Conservation (phyloP, 371 early-diverging fungal species). For the Mortierella sp. region DNA sequence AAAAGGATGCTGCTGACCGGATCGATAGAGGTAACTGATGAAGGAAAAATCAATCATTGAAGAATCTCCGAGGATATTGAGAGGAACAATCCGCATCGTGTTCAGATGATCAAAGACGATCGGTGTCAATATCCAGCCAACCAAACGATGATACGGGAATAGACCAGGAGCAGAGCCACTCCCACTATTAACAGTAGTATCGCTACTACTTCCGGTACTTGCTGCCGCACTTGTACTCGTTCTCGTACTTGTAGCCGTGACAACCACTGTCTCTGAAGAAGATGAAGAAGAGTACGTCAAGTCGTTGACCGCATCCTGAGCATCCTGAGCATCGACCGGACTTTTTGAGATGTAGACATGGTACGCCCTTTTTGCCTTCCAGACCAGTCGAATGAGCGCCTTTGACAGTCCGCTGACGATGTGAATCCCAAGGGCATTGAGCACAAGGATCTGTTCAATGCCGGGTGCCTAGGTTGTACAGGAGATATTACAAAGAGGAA, state of each 20-base stretch:
- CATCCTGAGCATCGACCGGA: no score
- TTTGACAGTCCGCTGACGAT: conserved; percentile 20
- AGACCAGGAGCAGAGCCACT: conserved; percentile 32
- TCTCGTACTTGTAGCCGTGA: background rate
- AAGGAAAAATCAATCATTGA: conserved; percentile 43
- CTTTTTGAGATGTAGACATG: conserved; percentile 1
- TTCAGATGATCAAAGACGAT: conserved; percentile 26
- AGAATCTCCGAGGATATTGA: conserved; percentile 32
- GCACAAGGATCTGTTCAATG: conserved; percentile 38
- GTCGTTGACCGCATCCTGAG: no score
- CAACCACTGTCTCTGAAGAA: background rate
- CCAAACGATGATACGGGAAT: conserved; percentile 46
- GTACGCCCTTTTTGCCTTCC: conserved; percentile 34
- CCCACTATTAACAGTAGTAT: background rate
- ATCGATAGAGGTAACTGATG: conserved; percentile 24
- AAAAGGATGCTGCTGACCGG: conserved; percentile 3
- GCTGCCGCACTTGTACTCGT: conserved; percentile 8
- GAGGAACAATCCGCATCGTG: conserved; percentile 17
- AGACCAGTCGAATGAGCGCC: conserved; percentile 26
- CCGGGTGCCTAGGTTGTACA: conserved; percentile 22
- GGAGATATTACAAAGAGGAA: background rate
- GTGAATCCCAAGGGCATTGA: conserved; percentile 32
- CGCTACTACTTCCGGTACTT: background rate
- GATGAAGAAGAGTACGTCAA: background rate
- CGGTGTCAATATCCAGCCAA: conserved; percentile 38